Percentiles rank a stretch among this genome's conserved stretches.
Conservation (phyloP, 352 stramenopile genomes). For the Phytophthora palmivora region DNA sequence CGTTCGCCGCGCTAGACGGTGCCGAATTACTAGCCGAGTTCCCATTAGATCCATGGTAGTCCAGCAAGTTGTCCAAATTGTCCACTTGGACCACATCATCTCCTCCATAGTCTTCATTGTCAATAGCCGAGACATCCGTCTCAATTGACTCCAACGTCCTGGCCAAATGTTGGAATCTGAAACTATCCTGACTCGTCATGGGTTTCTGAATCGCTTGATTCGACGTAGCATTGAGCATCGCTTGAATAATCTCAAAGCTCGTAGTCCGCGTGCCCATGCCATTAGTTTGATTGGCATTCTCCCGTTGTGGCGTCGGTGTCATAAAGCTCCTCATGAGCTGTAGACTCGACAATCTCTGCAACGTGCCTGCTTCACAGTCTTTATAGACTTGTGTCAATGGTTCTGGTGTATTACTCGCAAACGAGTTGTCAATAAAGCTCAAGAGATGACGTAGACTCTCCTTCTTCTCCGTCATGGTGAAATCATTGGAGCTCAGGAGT, state of each 20-base stretch:
- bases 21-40: slow-evolving; percentile 13
- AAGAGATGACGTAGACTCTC: slow-evolving; percentile 82
- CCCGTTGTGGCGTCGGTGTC: slow-evolving; percentile 32
- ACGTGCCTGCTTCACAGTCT: slow-evolving; percentile 70
- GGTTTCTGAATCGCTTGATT: slow-evolving; percentile 88
- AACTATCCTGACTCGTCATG: slow-evolving; percentile 89
- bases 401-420: slow-evolving; percentile 75
- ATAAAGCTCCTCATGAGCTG: slow-evolving; percentile 87
- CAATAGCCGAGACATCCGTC: slow-evolving; percentile 78
- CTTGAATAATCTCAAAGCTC: slow-evolving; percentile 90
- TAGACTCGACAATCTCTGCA: slow-evolving; percentile 79
- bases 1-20: slow-evolving; percentile 10
- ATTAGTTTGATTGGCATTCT: slow-evolving; percentile 1
- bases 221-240: slow-evolving; percentile 86
- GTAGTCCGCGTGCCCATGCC: slow-evolving; percentile 75
- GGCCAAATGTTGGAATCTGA: slow-evolving; percentile 85
- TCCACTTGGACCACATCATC: slow-evolving; percentile 87
- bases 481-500: slow-evolving; percentile 83
- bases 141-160: slow-evolving; percentile 84
- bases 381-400: slow-evolving; percentile 85
- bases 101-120: slow-evolving; percentile 84
- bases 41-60: slow-evolving; percentile 64
- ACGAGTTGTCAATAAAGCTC: slow-evolving; percentile 87
- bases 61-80: slow-evolving; percentile 86
- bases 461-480: slow-evolving; percentile 89